These are phyloP conservation scores for Solanum aculeatissimum DNA, from an alignment of 305 asterid genomes.

Conservation along the genomic window DNA sequence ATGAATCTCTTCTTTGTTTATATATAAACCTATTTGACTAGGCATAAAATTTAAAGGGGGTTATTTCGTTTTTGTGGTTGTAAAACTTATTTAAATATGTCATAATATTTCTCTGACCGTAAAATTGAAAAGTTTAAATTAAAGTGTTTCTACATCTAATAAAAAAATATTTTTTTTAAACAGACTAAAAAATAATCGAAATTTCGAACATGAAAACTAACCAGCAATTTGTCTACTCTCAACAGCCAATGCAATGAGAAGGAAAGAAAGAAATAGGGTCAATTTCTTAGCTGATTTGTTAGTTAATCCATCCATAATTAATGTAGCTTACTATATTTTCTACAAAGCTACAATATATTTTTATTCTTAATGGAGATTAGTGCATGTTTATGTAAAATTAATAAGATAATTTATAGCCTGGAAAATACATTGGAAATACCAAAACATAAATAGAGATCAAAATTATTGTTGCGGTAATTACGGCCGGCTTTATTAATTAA, in stretches of 20 bases:
- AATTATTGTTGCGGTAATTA: not conserved
- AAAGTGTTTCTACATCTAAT: not conserved
- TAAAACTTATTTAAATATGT: too few relatives aligned
- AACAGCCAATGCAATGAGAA: not conserved
- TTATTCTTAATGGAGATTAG: not conserved
- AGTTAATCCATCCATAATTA: not conserved
- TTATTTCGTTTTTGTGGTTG: too few relatives aligned
- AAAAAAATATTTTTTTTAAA: not conserved
- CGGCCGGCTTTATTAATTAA: not conserved
- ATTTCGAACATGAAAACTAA: not conserved
- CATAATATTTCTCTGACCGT: too few relatives aligned
- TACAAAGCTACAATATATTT: not conserved
- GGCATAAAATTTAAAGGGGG: too few relatives aligned
- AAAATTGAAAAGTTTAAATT: not conserved
- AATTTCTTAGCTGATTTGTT: not conserved
- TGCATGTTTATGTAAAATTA: not conserved
- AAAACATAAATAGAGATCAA: not conserved
- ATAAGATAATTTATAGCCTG: not conserved
- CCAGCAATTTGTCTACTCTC: not conserved
- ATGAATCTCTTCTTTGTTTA: too few relatives aligned
- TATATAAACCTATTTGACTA: too few relatives aligned
- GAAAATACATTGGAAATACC: not conserved
- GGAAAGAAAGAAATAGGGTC: not conserved
- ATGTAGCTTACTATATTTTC: not conserved
- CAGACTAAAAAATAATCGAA: not conserved